Evolutionary conservation across 106 monocot genomes (phyloP).

Genomic region (Hemerocallis citrina): DNA sequence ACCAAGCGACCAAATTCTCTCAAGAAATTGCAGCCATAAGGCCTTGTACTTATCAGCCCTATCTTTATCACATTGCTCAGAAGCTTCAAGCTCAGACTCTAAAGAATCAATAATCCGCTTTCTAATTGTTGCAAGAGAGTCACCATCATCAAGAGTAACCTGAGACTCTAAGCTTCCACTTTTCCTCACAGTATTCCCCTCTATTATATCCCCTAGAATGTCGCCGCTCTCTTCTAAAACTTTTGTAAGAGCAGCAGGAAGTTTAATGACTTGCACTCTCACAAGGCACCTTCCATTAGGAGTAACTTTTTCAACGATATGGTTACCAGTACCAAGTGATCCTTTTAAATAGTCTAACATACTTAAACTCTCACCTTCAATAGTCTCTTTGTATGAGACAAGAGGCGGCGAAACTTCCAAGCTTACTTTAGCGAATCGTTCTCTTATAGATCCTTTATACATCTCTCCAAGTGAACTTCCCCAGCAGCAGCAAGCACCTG

Average conservation of each 20-base stretch:
- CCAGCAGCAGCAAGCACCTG: conserved; percentile 95
- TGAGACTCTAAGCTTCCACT: conserved; percentile 4
- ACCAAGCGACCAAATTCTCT: conserved; percentile 78
- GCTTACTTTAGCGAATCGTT: conserved; percentile 77
- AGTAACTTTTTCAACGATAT: conserved; percentile 57
- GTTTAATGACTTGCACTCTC: conserved; percentile 61
- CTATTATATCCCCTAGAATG: conserved; percentile 46
- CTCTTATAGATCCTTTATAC: conserved; percentile 91
- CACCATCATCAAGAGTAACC: conserved; percentile 19
- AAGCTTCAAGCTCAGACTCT: conserved; percentile 52
- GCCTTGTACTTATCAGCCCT: conserved; percentile 42
- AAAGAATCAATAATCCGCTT: conserved; percentile 55
- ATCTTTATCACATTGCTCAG: conserved; percentile 60
- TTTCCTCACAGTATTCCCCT: conserved; percentile 52
- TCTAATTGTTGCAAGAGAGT: conserved; percentile 30
- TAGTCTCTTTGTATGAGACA: conserved; percentile 82
- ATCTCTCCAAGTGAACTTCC: conserved; percentile 94
- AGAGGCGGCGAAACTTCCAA: conserved; percentile 80
- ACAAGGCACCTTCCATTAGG: conserved; percentile 75
- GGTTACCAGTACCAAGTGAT: conserved; percentile 10
- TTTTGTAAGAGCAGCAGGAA: conserved; percentile 64
- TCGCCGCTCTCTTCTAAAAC: conserved; percentile 71
- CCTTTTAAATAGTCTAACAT: conserved; percentile 35
- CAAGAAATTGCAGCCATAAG: conserved; percentile 43
- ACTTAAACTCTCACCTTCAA: conserved; percentile 52